phyloP scores from a whole-genome alignment of 1,284 basidiomycete species.

The Sporisorium exsertum region DNA sequence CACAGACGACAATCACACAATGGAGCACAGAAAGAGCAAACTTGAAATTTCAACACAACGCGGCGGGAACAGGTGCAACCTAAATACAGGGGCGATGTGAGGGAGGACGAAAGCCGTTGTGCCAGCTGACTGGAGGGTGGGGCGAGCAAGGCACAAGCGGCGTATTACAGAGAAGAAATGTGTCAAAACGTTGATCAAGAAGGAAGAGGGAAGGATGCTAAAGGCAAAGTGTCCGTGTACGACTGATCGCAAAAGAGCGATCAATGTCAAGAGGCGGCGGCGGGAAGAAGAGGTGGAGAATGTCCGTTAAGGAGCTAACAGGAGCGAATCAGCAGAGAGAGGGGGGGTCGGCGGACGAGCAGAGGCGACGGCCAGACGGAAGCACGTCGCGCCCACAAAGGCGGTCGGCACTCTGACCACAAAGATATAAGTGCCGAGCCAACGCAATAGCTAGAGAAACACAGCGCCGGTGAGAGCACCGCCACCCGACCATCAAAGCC shows the following conservation, averaged over 20 bases:
- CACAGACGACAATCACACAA: neutral
- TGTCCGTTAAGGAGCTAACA: slow-evolving; percentile 6
- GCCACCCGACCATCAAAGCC: slow-evolving; percentile 6
- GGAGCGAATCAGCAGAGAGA: neutral
- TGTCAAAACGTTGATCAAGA: neutral
- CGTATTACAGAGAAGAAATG: neutral
- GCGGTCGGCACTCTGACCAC: neutral
- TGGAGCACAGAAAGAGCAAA: neutral
- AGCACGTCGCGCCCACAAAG: neutral
- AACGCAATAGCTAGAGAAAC: neutral
- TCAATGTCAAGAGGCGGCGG: too few relatives aligned
- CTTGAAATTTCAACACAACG: neutral
- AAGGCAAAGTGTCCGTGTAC: slow-evolving; percentile 5
- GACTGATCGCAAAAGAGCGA: neutral
- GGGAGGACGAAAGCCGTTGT: neutral
- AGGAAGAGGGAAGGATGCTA: neutral
- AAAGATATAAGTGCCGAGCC: neutral
- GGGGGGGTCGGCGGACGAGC: neutral
- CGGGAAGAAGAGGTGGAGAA: neutral
- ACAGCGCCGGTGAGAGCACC: neutral
- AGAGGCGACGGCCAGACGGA: neutral
- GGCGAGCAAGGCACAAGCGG: neutral
- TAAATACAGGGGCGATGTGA: slow-evolving; percentile 1
- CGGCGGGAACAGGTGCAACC: neutral
- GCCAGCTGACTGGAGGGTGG: neutral